Evolutionary conservation across 495 filamentous ascomycete genomes (phyloP), one percentile per base, ranked within the genome.

Genomic region (Apodospora peruviana): DNA sequence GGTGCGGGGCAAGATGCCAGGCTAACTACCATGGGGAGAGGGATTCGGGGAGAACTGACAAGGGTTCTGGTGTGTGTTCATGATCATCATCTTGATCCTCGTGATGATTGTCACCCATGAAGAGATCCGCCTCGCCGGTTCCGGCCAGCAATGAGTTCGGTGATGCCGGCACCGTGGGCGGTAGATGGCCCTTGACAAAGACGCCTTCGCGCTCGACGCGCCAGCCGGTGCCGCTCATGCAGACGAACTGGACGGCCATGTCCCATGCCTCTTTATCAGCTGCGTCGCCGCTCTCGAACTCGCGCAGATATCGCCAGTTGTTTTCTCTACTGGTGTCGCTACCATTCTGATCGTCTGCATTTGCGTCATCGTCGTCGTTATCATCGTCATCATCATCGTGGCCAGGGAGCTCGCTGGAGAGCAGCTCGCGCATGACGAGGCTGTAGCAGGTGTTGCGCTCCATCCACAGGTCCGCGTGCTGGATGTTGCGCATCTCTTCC

Each of bases 231-330:
- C 45, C 21, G 16, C 48, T 58, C 20, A 51, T 51, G n/a, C 55
- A 49, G 21, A 75, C 40, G 36, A 62, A 68, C 39, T 68, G 53
- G 1, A 72, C 68, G 8, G 66, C 67, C 63, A 68, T 60, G 1
- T 67, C 48, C 71, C 72, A 76, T n/a, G 65, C 67, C n/a, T 71
- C 68, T 21, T 43, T 49, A 47, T 72, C 67, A 0, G 61, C 62
- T 0, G 62, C 53, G 48, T 75, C 74, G 50, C 71, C 73, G 32
- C 62, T 68, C 52, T 72, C 69, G 43, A 78, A 72, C 18, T 58
- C 53, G 14, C 61, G 55, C 25, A 78, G 58, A 19, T 57, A 46
- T 7, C 53, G 37, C 67, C 65, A 75, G 48, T 73, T 73, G 18
- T 36, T 35, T 1, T 36, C 25, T 12, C 57, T 45, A 9, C 46